Base-by-base conservation (phyloP, 768 basidiomycete genomes). In the Porphyrellus cyaneotinctus region DNA sequence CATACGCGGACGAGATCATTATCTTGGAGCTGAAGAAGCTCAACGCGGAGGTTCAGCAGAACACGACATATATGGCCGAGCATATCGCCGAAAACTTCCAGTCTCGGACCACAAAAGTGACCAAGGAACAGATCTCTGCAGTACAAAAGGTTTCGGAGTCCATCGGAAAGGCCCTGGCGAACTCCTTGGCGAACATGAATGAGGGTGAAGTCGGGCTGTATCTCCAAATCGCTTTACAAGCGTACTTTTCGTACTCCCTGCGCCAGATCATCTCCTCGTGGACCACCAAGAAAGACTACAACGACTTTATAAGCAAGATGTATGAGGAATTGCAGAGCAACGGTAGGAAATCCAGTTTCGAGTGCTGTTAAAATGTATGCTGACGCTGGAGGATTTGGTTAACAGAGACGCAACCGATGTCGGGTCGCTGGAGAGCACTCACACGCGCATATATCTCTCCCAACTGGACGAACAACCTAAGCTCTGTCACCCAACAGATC, bases 351-450 rank as follows among this genome's bases (percentile, higher is more conserved):
- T 33, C 3, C 5, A 35, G 6, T n/a, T 15, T 36, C 4, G 31
- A 32, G 18, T 28, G 4, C 10, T 6, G 23, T 6, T 5, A 2
- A 31, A 4, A 1, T 32, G 17, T 24, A 5, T 13, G 13, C 46
- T 58, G 6, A 58, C 14, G 1, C 2, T 17, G 9, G 18, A 14
- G 22, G 20, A 20, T 4, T 7, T 31, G 49, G 1, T 23, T 18
- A 1, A 49, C 41, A 59, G 58, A 59, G 38, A 30, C 49, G 0
- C 57, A 59, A 24, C 18, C 46, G 6, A 51, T 54, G 18, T 47
- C 58, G 9, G 58, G 52, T 0, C 49, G 52, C 14, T 59, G 57
- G 58, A 47, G 57, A 32, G 44, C 52, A 7, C 58, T 59, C 33
- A 49, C 58, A 7, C 52, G 48, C n/a, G 18, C 45, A 23, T 47